Evolutionary conservation across 2,329 filamentous ascomycete genomes (phyloP).

Genomic region (Colletotrichum gigasporum): DNA sequence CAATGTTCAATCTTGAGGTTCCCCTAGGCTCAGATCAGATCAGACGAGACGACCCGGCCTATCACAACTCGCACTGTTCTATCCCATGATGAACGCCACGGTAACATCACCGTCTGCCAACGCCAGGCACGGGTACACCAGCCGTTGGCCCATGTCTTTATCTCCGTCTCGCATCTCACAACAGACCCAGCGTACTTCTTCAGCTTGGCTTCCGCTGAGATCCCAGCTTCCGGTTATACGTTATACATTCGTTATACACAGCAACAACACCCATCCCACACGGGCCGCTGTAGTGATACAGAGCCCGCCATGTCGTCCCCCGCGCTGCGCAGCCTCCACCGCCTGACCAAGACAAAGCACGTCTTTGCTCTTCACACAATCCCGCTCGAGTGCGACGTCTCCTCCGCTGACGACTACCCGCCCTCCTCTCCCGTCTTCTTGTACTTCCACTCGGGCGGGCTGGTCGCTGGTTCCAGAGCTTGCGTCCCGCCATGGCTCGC

Average conservation of each 20-base stretch:
- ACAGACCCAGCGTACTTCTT: too few species aligned
- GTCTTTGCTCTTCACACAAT: constrained; percentile 43
- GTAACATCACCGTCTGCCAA: neutral
- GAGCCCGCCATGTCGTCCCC: neutral
- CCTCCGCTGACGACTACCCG: constrained; percentile 37
- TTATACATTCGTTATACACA: neutral
- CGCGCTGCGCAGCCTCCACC: neutral
- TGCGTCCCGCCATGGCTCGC: constrained; percentile 47
- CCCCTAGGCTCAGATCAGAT: neutral
- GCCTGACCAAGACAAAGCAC: constrained; percentile 36
- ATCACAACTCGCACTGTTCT: neutral
- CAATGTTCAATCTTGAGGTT: too few species aligned
- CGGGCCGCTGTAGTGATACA: too few species aligned
- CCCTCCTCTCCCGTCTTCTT: constrained; percentile 41
- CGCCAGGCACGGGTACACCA: neutral
- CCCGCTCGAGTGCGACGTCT: constrained; percentile 47
- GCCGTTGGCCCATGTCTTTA: neutral
- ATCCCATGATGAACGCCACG: constrained; percentile 3
- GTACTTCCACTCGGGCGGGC: constrained; percentile 48
- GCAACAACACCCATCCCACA: neutral
- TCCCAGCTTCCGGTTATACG: too few species aligned
- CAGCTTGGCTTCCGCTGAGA: neutral
- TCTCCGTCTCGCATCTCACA: neutral
- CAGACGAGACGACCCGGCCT: neutral
- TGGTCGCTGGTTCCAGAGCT: constrained; percentile 42